Evolutionary conservation across 1,284 basidiomycete genomes (phyloP), one percentile per base, ranked within the genome.

Genomic region (Trichosporon coremiiforme): DNA sequence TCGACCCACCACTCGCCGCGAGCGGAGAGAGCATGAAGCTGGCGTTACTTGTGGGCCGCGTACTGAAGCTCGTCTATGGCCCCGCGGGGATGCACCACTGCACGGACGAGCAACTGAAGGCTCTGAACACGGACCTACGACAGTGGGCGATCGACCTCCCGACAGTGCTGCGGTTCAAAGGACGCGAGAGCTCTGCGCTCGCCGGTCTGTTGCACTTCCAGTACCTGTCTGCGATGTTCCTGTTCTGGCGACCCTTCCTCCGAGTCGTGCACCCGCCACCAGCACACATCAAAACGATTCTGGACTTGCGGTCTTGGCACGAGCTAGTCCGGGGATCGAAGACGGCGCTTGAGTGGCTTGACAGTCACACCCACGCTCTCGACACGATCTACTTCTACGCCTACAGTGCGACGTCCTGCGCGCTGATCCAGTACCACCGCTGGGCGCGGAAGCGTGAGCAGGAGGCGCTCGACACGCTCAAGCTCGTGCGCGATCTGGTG

Each of bases 161-260:
- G 1, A 88, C 89, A 47, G 87, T 87, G 68, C 86, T 97, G 68
- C 87, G 87, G 75, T 96, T 91, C 84, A 74, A 74, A 1, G 94
- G 93, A 1, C 84, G 87, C 2, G 87, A 90, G 9, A 89, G 88
- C 1, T 84, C 88, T 20, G 6, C 65, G 20, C 65, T 71, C 6
- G 47, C 71, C 85, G 94, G 94, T 38, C 85, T 95, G 68, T 85
- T 98, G 29, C 93, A 95, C 82, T 82, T 97, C 68, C 86, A 92
- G 64, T 94, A 92, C 79, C 88, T 91, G n/a, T 92, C 91, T 75
- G 89, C 95, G 55, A 90, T 90, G 36, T 86, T 86, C 75, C 80
- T 86, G 53, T 83, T 95, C 84, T 95, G 91, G 91, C 89, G 93
- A 67, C 91, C 95, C 20, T 97, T 97, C 85, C 94, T 96, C 91